These are phyloP conservation scores for Ophiocordyceps polyrhachis-furcata DNA, from an alignment of 2,329 filamentous ascomycete species.

Conservation along the genomic window DNA sequence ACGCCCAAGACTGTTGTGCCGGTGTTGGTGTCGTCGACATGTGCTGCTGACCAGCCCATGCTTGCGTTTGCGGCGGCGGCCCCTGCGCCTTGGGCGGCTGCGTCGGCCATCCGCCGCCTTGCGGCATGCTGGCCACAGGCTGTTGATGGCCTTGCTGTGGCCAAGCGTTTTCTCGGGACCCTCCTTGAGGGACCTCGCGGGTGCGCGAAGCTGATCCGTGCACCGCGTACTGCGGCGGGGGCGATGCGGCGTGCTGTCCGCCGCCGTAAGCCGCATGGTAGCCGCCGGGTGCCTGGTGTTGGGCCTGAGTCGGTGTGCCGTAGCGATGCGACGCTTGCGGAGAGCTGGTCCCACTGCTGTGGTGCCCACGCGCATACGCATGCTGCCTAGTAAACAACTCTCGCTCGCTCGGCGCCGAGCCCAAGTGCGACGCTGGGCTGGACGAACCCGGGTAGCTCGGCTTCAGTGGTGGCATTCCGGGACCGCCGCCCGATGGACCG, in stretches of 20 bases:
- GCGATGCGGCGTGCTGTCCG: conserved; percentile 24
- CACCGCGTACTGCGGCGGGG: conserved; percentile 34
- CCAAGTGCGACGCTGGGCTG: conserved; percentile 24
- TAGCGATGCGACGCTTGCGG: conserved; percentile 29
- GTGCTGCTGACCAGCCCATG: conserved; percentile 15
- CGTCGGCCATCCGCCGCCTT: conserved; percentile 11
- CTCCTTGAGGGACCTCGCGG: conserved; percentile 21
- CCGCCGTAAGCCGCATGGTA: conserved; percentile 24
- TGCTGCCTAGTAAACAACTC: conserved; percentile 28
- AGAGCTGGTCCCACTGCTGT: conserved; percentile 21
- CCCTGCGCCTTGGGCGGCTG: conserved; percentile 16
- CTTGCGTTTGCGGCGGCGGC: conserved; percentile 13
- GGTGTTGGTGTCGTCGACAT: conserved; percentile 12
- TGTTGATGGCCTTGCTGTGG: conserved; percentile 10
- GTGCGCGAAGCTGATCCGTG: conserved; percentile 25
- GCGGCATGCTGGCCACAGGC: conserved; percentile 4
- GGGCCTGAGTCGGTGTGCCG: conserved; percentile 17
- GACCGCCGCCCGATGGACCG: conserved; percentile 14
- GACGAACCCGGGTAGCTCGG: conserved; percentile 32
- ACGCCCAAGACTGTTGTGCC: conserved; percentile 13
- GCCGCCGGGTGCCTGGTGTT: conserved; percentile 24
- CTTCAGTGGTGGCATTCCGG: conserved; percentile 36
- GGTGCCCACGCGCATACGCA: conserved; percentile 15
- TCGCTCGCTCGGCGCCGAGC: conserved; percentile 17
- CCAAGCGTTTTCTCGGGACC: conserved; percentile 18